Evolutionary conservation across 495 filamentous ascomycete genomes (phyloP).

Genomic region (Bathelium albidoporum): DNA sequence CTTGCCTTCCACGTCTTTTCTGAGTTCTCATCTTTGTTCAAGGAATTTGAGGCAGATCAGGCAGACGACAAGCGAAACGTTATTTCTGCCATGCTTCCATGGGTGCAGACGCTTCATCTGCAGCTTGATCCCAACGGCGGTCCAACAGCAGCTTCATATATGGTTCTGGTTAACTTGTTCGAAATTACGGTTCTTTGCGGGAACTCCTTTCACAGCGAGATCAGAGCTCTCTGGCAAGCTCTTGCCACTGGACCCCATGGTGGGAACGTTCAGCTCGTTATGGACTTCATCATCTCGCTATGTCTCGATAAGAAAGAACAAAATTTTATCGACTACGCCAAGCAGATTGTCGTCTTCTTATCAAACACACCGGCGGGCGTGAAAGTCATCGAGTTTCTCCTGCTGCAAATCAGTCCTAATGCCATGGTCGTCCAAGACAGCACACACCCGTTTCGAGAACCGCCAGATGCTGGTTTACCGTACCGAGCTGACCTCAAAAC

Average conservation of each 20-base stretch:
- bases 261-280: slow-evolving; percentile 88
- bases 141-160: slow-evolving; percentile 82
- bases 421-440: slow-evolving; percentile 84
- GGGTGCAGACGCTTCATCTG: slow-evolving; percentile 90
- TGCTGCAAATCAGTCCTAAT: slow-evolving; percentile 79
- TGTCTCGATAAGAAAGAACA: slow-evolving; percentile 91
- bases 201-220: slow-evolving; percentile 82
- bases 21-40: slow-evolving; percentile 87
- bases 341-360: slow-evolving; percentile 93
- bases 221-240: slow-evolving; percentile 95
- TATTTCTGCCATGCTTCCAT: slow-evolving; percentile 86
- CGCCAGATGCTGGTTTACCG: slow-evolving; percentile 66
- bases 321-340: slow-evolving; percentile 93
- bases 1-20: slow-evolving; percentile 89
- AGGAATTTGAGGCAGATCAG: slow-evolving; percentile 61
- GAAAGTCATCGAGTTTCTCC: slow-evolving; percentile 86
- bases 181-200: slow-evolving; percentile 93
- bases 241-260: slow-evolving; percentile 85
- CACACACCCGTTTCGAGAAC: slow-evolving; percentile 52
- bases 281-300: slow-evolving; percentile 90
- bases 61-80: slow-evolving; percentile 81
- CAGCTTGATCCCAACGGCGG: slow-evolving; percentile 91
- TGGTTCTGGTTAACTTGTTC: slow-evolving; percentile 88
- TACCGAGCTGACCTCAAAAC: slow-evolving; percentile 80
- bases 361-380: slow-evolving; percentile 83